A percentile compares a stretch with the other conserved stretches of the same genome.
phyloP scores from a whole-genome alignment of 495 filamentous ascomycete genomes.

The Thermochaetoides thermophila region DNA sequence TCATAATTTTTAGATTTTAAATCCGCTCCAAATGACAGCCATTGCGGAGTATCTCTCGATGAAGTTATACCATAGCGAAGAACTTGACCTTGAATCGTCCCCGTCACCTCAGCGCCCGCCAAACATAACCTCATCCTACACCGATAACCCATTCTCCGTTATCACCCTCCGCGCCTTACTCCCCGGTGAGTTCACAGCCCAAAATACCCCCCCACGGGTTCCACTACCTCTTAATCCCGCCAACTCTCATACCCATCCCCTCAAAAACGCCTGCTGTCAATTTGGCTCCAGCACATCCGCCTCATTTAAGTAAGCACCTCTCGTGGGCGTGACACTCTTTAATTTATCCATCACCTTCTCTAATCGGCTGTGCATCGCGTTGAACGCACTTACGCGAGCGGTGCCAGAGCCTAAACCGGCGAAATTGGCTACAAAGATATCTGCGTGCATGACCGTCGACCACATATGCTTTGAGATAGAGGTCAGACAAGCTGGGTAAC shows the following conservation, averaged over 20 bases:
- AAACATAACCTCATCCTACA: too few species aligned
- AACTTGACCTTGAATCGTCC: too few species aligned
- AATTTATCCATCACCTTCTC: constrained; percentile 18
- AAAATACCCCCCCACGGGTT: constrained; percentile 43
- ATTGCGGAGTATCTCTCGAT: too few species aligned
- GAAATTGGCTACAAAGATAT: constrained; percentile 22
- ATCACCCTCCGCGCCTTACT: constrained; percentile 35
- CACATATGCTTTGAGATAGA: constrained; percentile 25
- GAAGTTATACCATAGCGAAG: too few species aligned
- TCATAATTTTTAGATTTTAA: too few species aligned
- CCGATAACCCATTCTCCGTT: too few species aligned
- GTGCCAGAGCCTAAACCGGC: constrained; percentile 11
- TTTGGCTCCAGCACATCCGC: constrained; percentile 38
- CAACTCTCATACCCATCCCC: constrained; percentile 30
- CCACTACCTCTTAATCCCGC: constrained; percentile 32
- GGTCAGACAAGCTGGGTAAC: too few species aligned
- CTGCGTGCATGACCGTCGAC: constrained; percentile 37
- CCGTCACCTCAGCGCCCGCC: too few species aligned
- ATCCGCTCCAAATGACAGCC: too few species aligned
- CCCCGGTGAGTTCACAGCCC: constrained; percentile 37
- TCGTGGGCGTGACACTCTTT: constrained; percentile 19
- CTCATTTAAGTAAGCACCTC: constrained; percentile 35
- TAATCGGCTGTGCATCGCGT: constrained; percentile 11
- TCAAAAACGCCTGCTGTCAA: constrained; percentile 46
- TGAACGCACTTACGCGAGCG: constrained; percentile 11